Conservation (phyloP, 2,329 filamentous ascomycete genomes). For the Xylaria sp. region DNA sequence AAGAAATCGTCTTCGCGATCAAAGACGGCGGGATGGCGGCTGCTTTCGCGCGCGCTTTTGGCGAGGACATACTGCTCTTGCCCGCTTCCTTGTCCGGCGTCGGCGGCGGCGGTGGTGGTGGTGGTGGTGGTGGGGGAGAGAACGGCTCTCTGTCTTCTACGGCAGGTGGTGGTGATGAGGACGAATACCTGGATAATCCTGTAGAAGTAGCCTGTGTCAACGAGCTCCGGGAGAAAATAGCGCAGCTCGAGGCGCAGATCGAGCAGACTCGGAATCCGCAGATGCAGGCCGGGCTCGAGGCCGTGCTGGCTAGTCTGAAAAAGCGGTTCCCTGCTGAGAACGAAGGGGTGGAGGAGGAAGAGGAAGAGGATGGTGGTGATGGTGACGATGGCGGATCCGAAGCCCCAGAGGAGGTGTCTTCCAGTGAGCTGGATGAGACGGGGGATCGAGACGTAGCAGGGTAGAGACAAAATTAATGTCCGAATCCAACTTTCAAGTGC, state of each 20-base stretch:
- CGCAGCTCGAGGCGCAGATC: slow-evolving; percentile 36
- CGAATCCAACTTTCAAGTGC: no score
- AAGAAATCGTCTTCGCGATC: slow-evolving; percentile 65
- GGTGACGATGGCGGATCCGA: slow-evolving; percentile 4
- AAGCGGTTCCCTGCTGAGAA: slow-evolving; percentile 31
- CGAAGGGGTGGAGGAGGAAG: no score
- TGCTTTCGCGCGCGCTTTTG: slow-evolving; percentile 57
- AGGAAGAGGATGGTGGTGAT: slow-evolving; percentile 13
- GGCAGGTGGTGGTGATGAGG: slow-evolving; percentile 26
- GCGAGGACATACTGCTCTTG: slow-evolving; percentile 41
- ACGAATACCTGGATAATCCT: slow-evolving; percentile 29
- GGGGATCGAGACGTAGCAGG: neutral
- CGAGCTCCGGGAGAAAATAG: slow-evolving; percentile 41
- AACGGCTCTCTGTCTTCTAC: slow-evolving; percentile 6
- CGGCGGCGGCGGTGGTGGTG: slow-evolving; percentile 3
- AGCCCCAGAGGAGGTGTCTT: neutral
- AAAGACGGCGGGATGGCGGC: slow-evolving; percentile 56
- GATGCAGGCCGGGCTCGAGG: slow-evolving; percentile 36
- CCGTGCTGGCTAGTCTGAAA: slow-evolving; percentile 36
- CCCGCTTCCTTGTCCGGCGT: slow-evolving; percentile 37
- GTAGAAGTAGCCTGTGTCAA: slow-evolving; percentile 15
- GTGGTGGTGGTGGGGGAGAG: no score
- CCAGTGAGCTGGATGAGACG: neutral
- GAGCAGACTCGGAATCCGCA: slow-evolving; percentile 37
- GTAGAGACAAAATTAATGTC: neutral